Percentiles rank a stretch among this genome's conserved stretches.
These are phyloP conservation scores for Pleurotus ostreatus DNA, from an alignment of 768 basidiomycete species.

Conservation along the genomic window DNA sequence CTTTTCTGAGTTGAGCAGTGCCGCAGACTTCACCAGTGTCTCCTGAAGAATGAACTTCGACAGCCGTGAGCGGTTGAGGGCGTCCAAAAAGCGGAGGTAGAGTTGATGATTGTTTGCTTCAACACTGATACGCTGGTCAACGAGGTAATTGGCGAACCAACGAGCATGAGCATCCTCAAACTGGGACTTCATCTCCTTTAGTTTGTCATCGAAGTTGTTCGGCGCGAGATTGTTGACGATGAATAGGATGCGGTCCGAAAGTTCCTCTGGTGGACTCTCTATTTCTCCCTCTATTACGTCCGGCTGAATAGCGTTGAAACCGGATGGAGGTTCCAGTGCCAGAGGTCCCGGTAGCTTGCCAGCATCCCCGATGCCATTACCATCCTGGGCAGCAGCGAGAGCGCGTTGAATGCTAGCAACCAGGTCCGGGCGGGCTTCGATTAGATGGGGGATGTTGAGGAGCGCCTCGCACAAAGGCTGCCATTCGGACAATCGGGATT, in stretches of 20 bases:
- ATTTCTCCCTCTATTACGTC: slow-evolving; percentile 62
- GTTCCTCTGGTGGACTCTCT: slow-evolving; percentile 74
- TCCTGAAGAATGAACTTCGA: slow-evolving; percentile 86
- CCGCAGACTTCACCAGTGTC: slow-evolving; percentile 83
- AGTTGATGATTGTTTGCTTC: slow-evolving; percentile 97
- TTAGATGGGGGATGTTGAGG: slow-evolving; percentile 80
- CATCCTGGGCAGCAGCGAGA: slow-evolving; percentile 49
- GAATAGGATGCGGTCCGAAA: slow-evolving; percentile 92
- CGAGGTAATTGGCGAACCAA: slow-evolving; percentile 98
- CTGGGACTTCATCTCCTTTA: slow-evolving; percentile 78
- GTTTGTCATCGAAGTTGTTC: slow-evolving; percentile 86
- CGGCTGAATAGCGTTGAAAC: slow-evolving; percentile 78
- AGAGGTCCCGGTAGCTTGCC: slow-evolving; percentile 26
- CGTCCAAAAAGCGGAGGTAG: slow-evolving; percentile 91
- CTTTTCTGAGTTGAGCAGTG: slow-evolving; percentile 87
- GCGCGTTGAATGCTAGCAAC: slow-evolving; percentile 67
- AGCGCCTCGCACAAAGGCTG: slow-evolving; percentile 88
- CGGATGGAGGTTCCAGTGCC: slow-evolving; percentile 40
- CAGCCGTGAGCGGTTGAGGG: slow-evolving; percentile 63
- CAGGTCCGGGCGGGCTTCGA: slow-evolving; percentile 82
- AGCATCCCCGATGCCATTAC: slow-evolving; percentile 32
- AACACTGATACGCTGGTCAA: slow-evolving; percentile 91
- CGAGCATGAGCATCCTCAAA: slow-evolving; percentile 82
- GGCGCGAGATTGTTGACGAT: slow-evolving; percentile 98
- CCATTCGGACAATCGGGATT: slow-evolving; percentile 86